Percentiles rank a stretch among this genome's conserved stretches.
phyloP scores from a whole-genome alignment of 345 rosid species.

The Hevea brasiliensis region DNA sequence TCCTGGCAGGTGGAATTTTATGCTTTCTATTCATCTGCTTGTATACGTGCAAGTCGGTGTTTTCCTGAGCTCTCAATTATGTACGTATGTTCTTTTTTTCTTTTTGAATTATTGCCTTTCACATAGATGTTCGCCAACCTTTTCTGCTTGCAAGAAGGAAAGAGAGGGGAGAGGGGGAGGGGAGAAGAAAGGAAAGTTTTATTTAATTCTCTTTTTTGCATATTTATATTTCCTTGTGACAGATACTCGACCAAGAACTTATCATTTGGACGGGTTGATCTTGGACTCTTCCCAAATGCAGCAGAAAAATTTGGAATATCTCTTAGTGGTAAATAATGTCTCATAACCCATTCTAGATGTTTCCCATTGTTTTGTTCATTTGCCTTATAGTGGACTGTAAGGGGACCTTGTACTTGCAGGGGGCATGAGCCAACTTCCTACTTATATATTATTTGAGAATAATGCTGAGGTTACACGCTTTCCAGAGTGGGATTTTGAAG shows the following conservation, averaged over 20 bases:
- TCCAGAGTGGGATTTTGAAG: constrained; percentile 72
- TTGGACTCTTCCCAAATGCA: constrained; percentile 88
- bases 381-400: not conserved
- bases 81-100: constrained; percentile 35
- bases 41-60: constrained; percentile 67
- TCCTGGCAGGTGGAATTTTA: constrained; percentile 70
- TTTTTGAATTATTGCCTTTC: not conserved
- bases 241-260: constrained; percentile 82
- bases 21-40: constrained; percentile 53
- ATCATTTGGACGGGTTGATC: constrained; percentile 83
- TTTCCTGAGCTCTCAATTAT: constrained; percentile 75
- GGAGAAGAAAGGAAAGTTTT: not conserved
- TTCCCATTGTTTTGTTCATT: constrained; percentile 10
- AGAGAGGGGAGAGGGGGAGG: not conserved
- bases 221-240: constrained; percentile 17
- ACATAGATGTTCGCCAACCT: not conserved
- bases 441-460: constrained; percentile 76
- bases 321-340: constrained; percentile 50
- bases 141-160: not conserved
- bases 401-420: constrained; percentile 38
- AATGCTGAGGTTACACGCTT: constrained; percentile 71
- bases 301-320: constrained; percentile 88
- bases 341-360: not conserved
- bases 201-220: constrained; percentile 3
- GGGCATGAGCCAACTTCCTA: constrained; percentile 78